Evolutionary conservation across 441 rosid species (phyloP), one percentile per base, ranked within the genome.

Genomic region (Erodium texanum): DNA sequence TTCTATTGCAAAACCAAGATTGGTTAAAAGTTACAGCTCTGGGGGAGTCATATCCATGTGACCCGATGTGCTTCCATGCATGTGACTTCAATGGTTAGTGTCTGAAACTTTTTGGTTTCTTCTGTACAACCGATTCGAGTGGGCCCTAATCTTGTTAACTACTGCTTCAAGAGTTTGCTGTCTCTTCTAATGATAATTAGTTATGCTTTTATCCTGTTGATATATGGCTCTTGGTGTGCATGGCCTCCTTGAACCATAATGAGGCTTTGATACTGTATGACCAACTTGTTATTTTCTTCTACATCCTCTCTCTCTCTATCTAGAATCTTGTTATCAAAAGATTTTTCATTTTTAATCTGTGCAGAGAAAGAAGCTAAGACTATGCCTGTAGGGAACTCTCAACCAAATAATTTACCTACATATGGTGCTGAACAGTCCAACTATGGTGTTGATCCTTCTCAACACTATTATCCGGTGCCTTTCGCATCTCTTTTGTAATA

Each of bases 391-490:
- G 85, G 69, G 22, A 81, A 73, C 73, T 77, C 83, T 71, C 87
- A 82, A 73, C 71, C 71, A 38, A 78, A 73, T 52, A 70, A 67
- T 70, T 86, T 74, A 62, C 48, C 68, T 0, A 67, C 67, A 23
- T 82, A 75, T 69, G 78, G 78, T 50, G 58, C 66, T 2, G 73
- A 76, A 3, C 80, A 82, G 65, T 52, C 83, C 67, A 72, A 52
- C 71, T 78, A 24, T 69, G 76, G 79, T 23, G 63, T 23, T 71
- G 80, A 77, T 34, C n/a, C 82, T 68, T 62, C 87, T 65, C 85
- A 78, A 68, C 79, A 71, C 41, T 80, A 86, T 78, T 88, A 87
- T 83, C 89, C 70, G 87, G 96, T 93, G 24, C 66, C 52, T 70
- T 66, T 36, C 43, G 64, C 27, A 4, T 66, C 66, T 63, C 34